A percentile compares a stretch with the other conserved stretches of the same genome.
Conservation (phyloP, 305 asterid genomes). For the Fraxinus angustifolia region DNA sequence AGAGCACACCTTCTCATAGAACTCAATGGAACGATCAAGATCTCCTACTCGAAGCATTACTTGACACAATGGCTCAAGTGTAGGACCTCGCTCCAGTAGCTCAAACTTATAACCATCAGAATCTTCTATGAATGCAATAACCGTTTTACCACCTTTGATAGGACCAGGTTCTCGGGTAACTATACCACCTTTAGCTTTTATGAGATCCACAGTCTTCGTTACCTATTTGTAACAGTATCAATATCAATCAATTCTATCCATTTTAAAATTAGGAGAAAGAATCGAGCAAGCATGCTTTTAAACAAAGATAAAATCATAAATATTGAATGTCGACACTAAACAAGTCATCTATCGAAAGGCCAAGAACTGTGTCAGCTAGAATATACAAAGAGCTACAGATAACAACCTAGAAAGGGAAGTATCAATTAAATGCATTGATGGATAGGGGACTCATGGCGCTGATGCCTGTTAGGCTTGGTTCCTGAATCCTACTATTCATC, state of each 20-base stretch:
- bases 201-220: constrained; percentile 74
- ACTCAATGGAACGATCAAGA: constrained; percentile 85
- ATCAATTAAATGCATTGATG: not conserved
- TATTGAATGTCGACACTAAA: not conserved
- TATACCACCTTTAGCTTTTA: constrained; percentile 93
- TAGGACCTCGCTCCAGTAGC: constrained; percentile 90
- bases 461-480: not conserved
- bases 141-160: constrained; percentile 92
- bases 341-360: not conserved
- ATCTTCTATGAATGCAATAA: constrained; percentile 91
- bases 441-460: constrained; percentile 1
- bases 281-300: not conserved
- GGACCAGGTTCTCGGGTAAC: constrained; percentile 97
- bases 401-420: not conserved
- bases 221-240: constrained; percentile 44
- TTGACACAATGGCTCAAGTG: constrained; percentile 95
- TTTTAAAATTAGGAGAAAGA: not conserved
- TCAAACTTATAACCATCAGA: constrained; percentile 98
- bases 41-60: constrained; percentile 99
- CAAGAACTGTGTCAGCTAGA: not conserved
- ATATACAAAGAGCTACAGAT: not conserved
- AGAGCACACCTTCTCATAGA: constrained; percentile 72
- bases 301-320: not conserved
- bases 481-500: not conserved
- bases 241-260: constrained; percentile 13